Base-by-base conservation (phyloP, 345 rosid species). In the Salix koriyanagi region DNA sequence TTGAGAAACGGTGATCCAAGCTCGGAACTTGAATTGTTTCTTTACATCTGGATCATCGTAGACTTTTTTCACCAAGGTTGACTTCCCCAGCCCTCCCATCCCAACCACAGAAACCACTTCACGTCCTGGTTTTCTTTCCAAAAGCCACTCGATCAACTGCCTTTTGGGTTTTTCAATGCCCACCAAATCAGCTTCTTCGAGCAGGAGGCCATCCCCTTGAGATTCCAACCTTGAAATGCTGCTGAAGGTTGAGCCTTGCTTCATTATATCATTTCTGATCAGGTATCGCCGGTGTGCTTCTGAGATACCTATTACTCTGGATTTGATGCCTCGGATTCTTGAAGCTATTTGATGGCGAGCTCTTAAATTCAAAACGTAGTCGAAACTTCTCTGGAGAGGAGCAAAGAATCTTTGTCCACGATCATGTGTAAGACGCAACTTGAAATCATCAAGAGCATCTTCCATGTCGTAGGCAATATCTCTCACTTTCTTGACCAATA, bases 381-480 rank as follows among this genome's bases (percentile, higher is more conserved):
- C 52, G 26, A 71, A 37, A 23, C 76, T 16, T 7, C 32, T 70
- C 12, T 16, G 12, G 23, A 76, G 39, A 11, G 32, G 48, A 61
- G 77, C 68, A 66, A 5, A 54, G 9, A 74, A 16, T 10, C 58
- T 73, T 23, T 71, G 16, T 16, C 60, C 48, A 36, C 39, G 48
- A n/a, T 58, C 69, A 50, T 61, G 70, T 41, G 37, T 73, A 67
- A 39, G 54, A 15, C 70, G 70, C 66, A 74, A 61, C 65, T 4
- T 71, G 79, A 84, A 79, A 21, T 79, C 79, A 21, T 84, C 87
- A 67, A 84, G 73, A 41, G 75, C 79, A 79, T 81, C 85, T 54
- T 81, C 85, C n/a, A 39, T 69, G 28, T 81, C 83, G 26, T 69
- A 32, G 7, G 79, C 84, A 21, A 70, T 58, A 19, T 79, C 75